Percentiles rank a stretch among this genome's conserved stretches.
Conservation (phyloP, 2,329 filamentous ascomycete species). For the Aspergillus pseudoviridinutans region DNA sequence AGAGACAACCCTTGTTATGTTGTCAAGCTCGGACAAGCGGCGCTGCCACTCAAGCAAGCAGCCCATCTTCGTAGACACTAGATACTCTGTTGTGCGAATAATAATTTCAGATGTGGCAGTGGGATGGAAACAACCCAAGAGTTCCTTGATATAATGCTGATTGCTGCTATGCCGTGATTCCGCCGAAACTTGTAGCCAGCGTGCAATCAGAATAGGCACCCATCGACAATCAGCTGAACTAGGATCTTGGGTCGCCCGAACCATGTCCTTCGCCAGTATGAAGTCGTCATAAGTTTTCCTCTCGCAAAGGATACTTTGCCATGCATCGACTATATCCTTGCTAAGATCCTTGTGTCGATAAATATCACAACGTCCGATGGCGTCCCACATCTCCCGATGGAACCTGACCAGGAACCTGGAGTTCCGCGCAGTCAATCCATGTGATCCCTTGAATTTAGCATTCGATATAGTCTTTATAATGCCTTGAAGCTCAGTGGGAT, state of each 20-base stretch:
- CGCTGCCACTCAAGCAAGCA: slow-evolving; percentile 30
- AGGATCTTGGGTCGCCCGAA: slow-evolving; percentile 24
- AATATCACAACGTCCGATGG: slow-evolving; percentile 33
- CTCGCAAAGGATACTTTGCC: slow-evolving; percentile 28
- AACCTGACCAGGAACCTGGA: slow-evolving; percentile 16
- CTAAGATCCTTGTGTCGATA: slow-evolving; percentile 32
- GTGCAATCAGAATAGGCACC: slow-evolving; percentile 24
- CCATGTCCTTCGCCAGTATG: slow-evolving; percentile 26
- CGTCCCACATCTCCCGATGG: slow-evolving; percentile 34
- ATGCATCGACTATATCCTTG: slow-evolving; percentile 24
- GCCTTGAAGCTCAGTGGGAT: slow-evolving; percentile 27
- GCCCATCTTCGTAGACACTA: slow-evolving; percentile 20
- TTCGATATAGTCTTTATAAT: slow-evolving; percentile 29
- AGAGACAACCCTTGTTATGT: slow-evolving; percentile 18
- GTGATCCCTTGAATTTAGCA: slow-evolving; percentile 9
- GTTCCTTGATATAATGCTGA: slow-evolving; percentile 11
- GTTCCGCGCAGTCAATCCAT: slow-evolving; percentile 11
- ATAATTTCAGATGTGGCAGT: slow-evolving; percentile 25
- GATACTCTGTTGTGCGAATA: slow-evolving; percentile 29
- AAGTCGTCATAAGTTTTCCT: slow-evolving; percentile 11
- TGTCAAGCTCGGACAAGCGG: slow-evolving; percentile 19
- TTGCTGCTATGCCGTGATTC: slow-evolving; percentile 4
- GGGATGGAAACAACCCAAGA: slow-evolving; percentile 22
- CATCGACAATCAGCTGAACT: slow-evolving; percentile 13
- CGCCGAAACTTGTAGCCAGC: slow-evolving; percentile 18